Base-by-base conservation (phyloP, 495 filamentous ascomycete species). In the Hamigera avellanea region DNA sequence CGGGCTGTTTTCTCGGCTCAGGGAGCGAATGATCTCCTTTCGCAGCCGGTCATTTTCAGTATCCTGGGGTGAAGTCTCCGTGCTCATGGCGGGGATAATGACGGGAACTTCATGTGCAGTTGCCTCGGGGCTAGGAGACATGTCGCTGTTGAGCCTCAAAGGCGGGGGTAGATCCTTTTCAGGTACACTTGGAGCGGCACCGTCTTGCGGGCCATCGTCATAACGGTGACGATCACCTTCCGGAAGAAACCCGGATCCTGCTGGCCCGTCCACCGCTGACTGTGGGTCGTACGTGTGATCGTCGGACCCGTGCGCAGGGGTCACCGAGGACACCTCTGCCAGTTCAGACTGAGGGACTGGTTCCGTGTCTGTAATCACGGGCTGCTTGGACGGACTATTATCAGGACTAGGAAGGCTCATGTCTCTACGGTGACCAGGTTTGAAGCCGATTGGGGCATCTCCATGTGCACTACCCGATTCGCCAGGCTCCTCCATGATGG, bases 11-110 rank as follows among this genome's bases (percentile, higher is more conserved):
- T 66, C 52, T 8, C 75, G 70, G 45, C 71, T 86, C 9, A 91
- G 56, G n/a, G 76, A 81, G 25, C 73, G 75, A 17, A 87, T 82
- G 23, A 93, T 93, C 44, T 93, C 86, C 43, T 86, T 79, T 19
- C 79, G 63, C 33, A 93, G 56, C 35, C 76, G 70, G 40, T 93
- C 86, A 45, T 72, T 88, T 44, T 93, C 83, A 23, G 77, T 70
- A 36, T 84, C 70, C 33, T 79, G 65, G 9, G 67, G 56, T 1
- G 66, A 70, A 13, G 64, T 57, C 4, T 75, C 69, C 3, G 74
- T 72, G 34, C 73, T 78, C 34, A 74, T 52, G 6, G 68, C 62
- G 10, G 75, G 70, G 7, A 72, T 47, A 2, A 75, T 68, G 15
- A 65, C 56, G 23, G 75, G 67, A 28, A 62, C 47, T 3, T 48